Conservation (phyloP, 805 yeast genomes). For the Phaffomyces opuntiae region DNA sequence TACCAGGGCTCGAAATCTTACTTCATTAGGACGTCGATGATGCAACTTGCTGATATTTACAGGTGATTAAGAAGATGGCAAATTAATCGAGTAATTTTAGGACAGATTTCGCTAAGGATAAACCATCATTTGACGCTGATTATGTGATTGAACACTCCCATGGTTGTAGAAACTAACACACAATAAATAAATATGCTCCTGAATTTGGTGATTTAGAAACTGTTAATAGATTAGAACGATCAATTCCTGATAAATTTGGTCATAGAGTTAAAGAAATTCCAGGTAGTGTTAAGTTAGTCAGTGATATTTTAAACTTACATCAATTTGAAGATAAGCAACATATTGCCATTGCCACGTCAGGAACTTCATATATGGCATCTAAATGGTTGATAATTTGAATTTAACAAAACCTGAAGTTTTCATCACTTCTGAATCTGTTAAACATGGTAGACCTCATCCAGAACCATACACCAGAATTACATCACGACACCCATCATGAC, state of each 20-base stretch:
- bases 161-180: slow-evolving; percentile 79
- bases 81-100: slow-evolving; percentile 67
- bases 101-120: slow-evolving; percentile 61
- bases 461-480: no score
- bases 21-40: no score
- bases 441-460: slow-evolving; percentile 81
- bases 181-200: slow-evolving; percentile 64
- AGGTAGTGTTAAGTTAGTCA: slow-evolving; percentile 63
- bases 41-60: no score
- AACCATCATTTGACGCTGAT: slow-evolving; percentile 63
- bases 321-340: slow-evolving; percentile 40
- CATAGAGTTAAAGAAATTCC: slow-evolving; percentile 65
- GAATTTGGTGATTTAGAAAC: slow-evolving; percentile 58
- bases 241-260: slow-evolving; percentile 66
- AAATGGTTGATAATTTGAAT: slow-evolving; percentile 65
- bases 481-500: no score
- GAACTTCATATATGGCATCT: slow-evolving; percentile 69
- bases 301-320: slow-evolving; percentile 26
- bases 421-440: slow-evolving; percentile 76
- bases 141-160: slow-evolving; percentile 69
- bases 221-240: slow-evolving; percentile 61
- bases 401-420: slow-evolving; percentile 60
- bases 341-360: slow-evolving; percentile 85
- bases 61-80: no score
- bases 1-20: no score